Conservation (phyloP, 495 filamentous ascomycete species). For the Penicillium subrubescens region DNA sequence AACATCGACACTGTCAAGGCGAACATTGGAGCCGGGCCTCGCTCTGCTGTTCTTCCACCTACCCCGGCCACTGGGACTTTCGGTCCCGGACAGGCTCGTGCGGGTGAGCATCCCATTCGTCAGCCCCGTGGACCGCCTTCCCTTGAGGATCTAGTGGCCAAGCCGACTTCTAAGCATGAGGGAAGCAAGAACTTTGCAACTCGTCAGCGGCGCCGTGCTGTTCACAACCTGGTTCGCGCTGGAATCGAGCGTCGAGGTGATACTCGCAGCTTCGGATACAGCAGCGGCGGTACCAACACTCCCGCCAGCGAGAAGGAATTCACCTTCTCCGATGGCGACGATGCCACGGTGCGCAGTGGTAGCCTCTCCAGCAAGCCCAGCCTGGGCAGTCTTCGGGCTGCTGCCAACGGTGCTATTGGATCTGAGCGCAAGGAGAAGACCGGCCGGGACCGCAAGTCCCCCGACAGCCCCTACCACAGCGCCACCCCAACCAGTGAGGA, state of each 20-base stretch:
- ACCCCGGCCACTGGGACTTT: constrained; percentile 87
- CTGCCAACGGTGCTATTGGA: constrained; percentile 80
- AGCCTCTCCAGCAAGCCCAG: constrained; percentile 79
- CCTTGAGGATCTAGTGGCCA: constrained; percentile 85
- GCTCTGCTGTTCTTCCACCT: constrained; percentile 73
- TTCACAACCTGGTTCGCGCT: constrained; percentile 87
- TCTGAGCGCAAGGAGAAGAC: constrained; percentile 72
- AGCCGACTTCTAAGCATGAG: constrained; percentile 91
- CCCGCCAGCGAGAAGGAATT: constrained; percentile 88
- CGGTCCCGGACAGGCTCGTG: constrained; percentile 88
- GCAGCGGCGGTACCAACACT: constrained; percentile 76
- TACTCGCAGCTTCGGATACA: constrained; percentile 60
- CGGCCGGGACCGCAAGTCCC: constrained; percentile 61
- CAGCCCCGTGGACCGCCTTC: constrained; percentile 92
- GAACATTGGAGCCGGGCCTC: constrained; percentile 64
- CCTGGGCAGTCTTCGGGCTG: constrained; percentile 77
- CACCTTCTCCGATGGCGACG: constrained; percentile 80
- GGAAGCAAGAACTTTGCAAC: constrained; percentile 98
- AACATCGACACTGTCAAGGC: constrained; percentile 60
- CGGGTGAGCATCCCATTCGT: constrained; percentile 91
- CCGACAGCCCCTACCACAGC: constrained; percentile 45
- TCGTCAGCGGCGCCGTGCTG: constrained; percentile 87
- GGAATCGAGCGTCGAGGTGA: constrained; percentile 80
- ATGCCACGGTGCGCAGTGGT: constrained; percentile 77
- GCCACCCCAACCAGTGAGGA: constrained; percentile 59